phyloP scores from a whole-genome alignment of 768 basidiomycete species.

The Epithele typhae region DNA sequence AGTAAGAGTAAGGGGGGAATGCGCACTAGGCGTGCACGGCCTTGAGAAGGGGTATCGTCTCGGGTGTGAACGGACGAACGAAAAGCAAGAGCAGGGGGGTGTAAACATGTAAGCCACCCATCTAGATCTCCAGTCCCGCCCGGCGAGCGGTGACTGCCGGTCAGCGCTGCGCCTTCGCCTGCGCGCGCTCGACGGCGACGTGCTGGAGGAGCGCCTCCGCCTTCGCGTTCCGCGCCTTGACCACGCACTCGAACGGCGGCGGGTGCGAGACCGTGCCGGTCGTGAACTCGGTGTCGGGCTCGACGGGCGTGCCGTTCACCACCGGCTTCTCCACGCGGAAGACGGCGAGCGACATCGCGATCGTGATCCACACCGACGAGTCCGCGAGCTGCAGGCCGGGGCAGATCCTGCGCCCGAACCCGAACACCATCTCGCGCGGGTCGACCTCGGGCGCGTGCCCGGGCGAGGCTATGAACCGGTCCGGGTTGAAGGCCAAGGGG shows the following conservation, averaged over 20 bases:
- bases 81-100: no score
- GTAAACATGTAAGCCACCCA: no score
- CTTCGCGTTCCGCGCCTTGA: conserved; percentile 25
- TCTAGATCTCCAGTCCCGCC: no score
- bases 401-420: conserved; percentile 27
- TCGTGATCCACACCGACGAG: conserved; percentile 23
- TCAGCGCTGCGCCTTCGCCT: no score
- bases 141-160: no score
- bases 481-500: conserved; percentile 31
- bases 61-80: no score
- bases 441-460: conserved; percentile 21
- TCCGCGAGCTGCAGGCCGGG: conserved; percentile 29
- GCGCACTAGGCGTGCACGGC: no score
- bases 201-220: conserved; percentile 21
- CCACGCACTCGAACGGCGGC: conserved; percentile 21
- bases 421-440: conserved; percentile 23
- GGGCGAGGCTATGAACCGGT: conserved; percentile 22
- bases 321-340: conserved; percentile 27
- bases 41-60: no score
- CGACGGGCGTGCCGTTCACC: conserved; percentile 24
- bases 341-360: conserved; percentile 27
- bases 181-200: background rate
- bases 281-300: conserved; percentile 20
- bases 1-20: no score
- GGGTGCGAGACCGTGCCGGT: conserved; percentile 27